A percentile compares a stretch with the other conserved stretches of the same genome.
phyloP scores from a whole-genome alignment of 2,329 filamentous ascomycete genomes.

The Penicillium fuscoglaucum region DNA sequence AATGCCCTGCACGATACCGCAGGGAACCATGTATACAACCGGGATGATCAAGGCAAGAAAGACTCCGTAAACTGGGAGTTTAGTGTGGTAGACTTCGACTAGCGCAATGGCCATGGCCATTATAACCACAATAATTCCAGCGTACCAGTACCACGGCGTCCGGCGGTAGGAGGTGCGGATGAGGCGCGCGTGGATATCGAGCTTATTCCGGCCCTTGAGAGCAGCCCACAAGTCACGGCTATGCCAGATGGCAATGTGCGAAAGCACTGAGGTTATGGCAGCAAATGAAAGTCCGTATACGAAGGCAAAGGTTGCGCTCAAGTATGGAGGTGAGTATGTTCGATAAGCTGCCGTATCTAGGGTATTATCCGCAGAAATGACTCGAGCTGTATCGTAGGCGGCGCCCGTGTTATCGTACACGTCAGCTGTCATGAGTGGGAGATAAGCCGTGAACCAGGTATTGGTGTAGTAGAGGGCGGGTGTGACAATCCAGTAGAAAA shows the following conservation, averaged over 20 bases:
- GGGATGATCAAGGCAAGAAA: conserved; percentile 46
- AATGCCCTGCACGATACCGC: conserved; percentile 47
- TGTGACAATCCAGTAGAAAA: conserved; percentile 39
- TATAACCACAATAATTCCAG: conserved; percentile 35
- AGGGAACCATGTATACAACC: conserved; percentile 46
- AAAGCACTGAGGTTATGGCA: conserved; percentile 55
- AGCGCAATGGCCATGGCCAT: conserved; percentile 34
- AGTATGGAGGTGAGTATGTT: conserved; percentile 64
- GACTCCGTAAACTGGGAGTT: conserved; percentile 47
- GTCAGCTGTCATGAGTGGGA: conserved; percentile 31
- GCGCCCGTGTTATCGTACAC: conserved; percentile 48
- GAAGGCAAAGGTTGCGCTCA: conserved; percentile 57
- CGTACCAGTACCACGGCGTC: conserved; percentile 48
- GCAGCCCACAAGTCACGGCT: conserved; percentile 31
- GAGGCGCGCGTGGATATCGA: conserved; percentile 45
- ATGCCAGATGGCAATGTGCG: conserved; percentile 34
- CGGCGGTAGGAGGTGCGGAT: conserved; percentile 40
- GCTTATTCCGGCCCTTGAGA: conserved; percentile 37
- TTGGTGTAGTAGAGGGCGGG: conserved; percentile 37
- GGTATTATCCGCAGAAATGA: conserved; percentile 53
- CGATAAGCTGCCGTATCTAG: conserved; percentile 62
- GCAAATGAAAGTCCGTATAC: conserved; percentile 63
- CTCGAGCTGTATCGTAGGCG: conserved; percentile 59
- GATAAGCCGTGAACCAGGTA: conserved; percentile 31
- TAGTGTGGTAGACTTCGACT: conserved; percentile 46